Conservation (phyloP, 2,329 filamentous ascomycete genomes). For the Ophiostoma himal-ulmi region DNA sequence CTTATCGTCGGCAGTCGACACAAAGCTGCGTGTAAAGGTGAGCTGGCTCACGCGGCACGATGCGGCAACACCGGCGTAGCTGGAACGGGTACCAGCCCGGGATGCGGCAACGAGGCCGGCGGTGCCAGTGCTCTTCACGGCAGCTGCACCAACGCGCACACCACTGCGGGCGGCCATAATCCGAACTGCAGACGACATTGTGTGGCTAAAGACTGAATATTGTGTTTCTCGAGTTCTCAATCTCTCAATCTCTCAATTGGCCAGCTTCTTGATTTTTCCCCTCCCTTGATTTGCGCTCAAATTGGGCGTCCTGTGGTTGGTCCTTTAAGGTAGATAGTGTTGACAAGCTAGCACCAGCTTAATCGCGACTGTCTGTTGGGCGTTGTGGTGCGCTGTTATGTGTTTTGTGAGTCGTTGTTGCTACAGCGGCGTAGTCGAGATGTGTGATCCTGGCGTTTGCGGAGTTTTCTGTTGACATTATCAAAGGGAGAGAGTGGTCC, state of each 20-base stretch:
- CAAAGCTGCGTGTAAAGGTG: slow-evolving; percentile 19
- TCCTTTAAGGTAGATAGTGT: neutral
- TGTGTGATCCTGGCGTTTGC: neutral
- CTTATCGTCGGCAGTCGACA: slow-evolving; percentile 15
- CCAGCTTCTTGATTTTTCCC: neutral
- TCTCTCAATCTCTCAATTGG: neutral
- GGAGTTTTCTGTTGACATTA: slow-evolving; percentile 8
- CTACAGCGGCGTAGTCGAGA: neutral
- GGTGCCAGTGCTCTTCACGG: neutral
- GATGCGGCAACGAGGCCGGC: slow-evolving; percentile 1
- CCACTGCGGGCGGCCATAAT: slow-evolving; percentile 19
- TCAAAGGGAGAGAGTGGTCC: slow-evolving; percentile 6
- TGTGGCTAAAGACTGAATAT: neutral
- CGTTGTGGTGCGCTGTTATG: neutral
- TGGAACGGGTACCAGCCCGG: neutral
- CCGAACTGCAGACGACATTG: slow-evolving; percentile 25
- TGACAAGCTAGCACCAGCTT: neutral
- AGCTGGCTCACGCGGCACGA: neutral
- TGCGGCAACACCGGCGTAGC: neutral
- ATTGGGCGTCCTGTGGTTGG: slow-evolving; percentile 5
- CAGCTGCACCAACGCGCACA: slow-evolving; percentile 12
- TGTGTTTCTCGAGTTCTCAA: neutral
- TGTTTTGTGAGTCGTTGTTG: neutral
- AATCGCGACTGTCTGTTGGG: neutral
- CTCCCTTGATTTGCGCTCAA: neutral